These are phyloP conservation scores for Coffea humblotiana DNA, from an alignment of 305 asterid genomes.

Conservation along the genomic window DNA sequence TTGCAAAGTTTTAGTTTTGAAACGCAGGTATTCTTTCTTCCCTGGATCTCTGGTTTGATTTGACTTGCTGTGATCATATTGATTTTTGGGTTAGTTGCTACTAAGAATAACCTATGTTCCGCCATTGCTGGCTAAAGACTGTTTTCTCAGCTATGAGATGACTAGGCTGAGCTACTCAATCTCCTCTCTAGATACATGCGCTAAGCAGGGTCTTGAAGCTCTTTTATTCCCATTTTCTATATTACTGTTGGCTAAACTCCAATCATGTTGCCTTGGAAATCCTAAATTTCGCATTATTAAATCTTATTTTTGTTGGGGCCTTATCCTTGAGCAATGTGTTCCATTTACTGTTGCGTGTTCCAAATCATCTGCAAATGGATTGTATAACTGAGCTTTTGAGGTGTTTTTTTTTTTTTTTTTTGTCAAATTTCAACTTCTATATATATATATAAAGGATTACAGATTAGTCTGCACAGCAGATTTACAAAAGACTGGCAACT, in stretches of 20 bases:
- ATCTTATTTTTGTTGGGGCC: background rate
- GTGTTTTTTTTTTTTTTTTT: no score
- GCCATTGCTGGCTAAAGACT: background rate
- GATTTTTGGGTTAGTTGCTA: background rate
- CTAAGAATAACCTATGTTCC: background rate
- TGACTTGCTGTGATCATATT: background rate
- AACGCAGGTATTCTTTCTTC: conserved; percentile 64
- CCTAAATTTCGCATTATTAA: background rate
- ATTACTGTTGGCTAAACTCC: background rate
- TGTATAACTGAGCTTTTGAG: background rate
- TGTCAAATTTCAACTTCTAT: no score
- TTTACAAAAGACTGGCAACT: no score
- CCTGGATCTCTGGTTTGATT: no score
- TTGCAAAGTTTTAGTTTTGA: conserved; percentile 88
- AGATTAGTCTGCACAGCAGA: no score
- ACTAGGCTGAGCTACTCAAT: background rate
- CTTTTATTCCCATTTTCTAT: background rate
- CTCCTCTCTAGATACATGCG: background rate
- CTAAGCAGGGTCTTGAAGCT: background rate
- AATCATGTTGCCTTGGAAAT: background rate
- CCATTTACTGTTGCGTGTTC: background rate
- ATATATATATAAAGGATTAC: no score
- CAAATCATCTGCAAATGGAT: background rate
- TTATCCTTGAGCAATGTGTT: background rate
- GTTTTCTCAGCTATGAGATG: background rate